Base-by-base conservation (phyloP, 2,329 filamentous ascomycete species). In the Cercospora citrullina region DNA sequence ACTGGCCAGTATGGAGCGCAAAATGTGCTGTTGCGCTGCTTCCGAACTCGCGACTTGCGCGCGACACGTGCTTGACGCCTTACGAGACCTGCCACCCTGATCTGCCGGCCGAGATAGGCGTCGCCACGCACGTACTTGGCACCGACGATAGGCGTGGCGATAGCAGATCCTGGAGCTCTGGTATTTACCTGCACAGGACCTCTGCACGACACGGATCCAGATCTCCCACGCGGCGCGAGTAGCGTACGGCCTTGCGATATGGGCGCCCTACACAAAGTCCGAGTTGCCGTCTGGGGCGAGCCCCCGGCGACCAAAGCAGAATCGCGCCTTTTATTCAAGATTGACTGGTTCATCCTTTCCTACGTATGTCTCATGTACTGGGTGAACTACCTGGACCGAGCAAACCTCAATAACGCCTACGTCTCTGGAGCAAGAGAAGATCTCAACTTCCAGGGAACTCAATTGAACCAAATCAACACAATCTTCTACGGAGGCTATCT, bases 381-480 rank as follows among this genome's bases (percentile, higher is more conserved):
- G 72, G 70, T 75, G 18, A 76, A 69, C 48, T 74, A 77, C 77
- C 80, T 86, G 23, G 85, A 86, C 73, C 80, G 70, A 23, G 81
- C 83, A 3, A 86, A 86, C 70, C 74, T 87, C 1, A 80, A 80
- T 67, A 86, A 86, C 78, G 85, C 85, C 62, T 86, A 86, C 73
- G 84, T 86, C 9, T 84, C 82, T 10, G 84, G 84, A 23, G 84
- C 85, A 80, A 82, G 83, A 67, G 83, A 86, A 71, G 84, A 86
- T 60, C 77, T 86, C 4, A 70, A 74, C 55, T 85, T 86, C 71
- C 73, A 76, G 7, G 84, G 84, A 30, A 79, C 84, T 72, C 81
- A 86, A 73, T 79, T 84, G 42, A 87, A 86, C 70, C 74, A 76
- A 31, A 76, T 76, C 70, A 76, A 76, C 62, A 77, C 75, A 3